Base-by-base conservation (phyloP, 108 stramenopile species). In the Skeletonema costatum region DNA sequence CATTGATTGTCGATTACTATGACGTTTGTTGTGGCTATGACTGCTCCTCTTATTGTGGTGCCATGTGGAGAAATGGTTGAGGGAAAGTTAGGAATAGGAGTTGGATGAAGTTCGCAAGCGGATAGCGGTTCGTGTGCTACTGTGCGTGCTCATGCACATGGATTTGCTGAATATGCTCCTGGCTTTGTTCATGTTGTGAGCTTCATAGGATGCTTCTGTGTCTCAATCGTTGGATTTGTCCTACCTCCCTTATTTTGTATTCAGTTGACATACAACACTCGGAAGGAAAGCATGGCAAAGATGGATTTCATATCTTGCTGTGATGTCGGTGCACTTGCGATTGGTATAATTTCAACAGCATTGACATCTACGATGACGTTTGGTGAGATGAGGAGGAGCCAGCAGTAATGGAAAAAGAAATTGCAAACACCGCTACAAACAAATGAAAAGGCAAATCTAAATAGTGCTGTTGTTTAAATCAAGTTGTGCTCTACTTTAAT, bases 1-100 rank as follows among this genome's bases (percentile, higher is more conserved):
- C 94, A 16, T 62, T 77, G 5, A 13, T 74, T 12, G 79, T 88
- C 77, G 92, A 38, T 21, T 89, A 30, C 62, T 25, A 93, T 93
- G 92, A 80, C 86, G 17, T 70, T 91, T 68, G 90, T 91, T 13
- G 72, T 89, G 2, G 32, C 90, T 14, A 81, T 90, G 12, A 88
- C 88, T 14, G 86, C 88, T 30, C 94, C 94, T 30, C 70, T 95
- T 1, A 75, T 92, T 35, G 73, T 93, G 38, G 85, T 95, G 7
- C 94, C 94, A 10, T 89, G 89, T 59, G 89, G 88, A 35, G 88
- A 92, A 78, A 59, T 95, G 21, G 63, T 95, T 8, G 92, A 95
- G 74, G 92, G 89, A 21, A 95, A 92, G 69, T 61, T 93, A 9
- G 32, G 73, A 21, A 48, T 60, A 17, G 65, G 56, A 25, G 17